Conservation (phyloP, 345 rosid genomes). For the Hirschfeldia incana region DNA sequence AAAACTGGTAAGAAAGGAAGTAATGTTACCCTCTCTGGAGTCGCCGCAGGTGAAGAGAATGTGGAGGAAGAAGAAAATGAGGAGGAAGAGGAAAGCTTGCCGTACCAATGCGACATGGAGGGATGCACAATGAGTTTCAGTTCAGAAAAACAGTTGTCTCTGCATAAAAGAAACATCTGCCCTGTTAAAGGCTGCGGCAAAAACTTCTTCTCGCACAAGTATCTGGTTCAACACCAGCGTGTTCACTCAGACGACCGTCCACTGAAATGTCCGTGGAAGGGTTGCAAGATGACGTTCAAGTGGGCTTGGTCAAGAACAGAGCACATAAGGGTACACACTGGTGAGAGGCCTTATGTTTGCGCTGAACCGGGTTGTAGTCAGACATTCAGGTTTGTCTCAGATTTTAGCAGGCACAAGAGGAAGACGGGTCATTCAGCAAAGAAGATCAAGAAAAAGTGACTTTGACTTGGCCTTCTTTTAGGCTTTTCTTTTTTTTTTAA, state of each 20-base stretch:
- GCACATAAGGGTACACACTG: slow-evolving; percentile 97
- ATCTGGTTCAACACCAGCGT: slow-evolving; percentile 89
- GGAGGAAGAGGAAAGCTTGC: slow-evolving; percentile 45
- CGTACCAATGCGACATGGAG: slow-evolving; percentile 76
- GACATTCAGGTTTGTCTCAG: slow-evolving; percentile 93
- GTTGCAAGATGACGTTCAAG: slow-evolving; percentile 97
- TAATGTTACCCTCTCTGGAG: slow-evolving; percentile 38
- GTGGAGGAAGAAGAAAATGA: slow-evolving; percentile 42
- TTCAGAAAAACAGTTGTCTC: slow-evolving; percentile 63
- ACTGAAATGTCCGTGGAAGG: slow-evolving; percentile 98
- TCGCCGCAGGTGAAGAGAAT: slow-evolving; percentile 37
- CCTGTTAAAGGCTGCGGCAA: slow-evolving; percentile 95
- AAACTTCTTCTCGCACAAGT: slow-evolving; percentile 93
- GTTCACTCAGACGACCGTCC: slow-evolving; percentile 94
- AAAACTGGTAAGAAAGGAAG: slow-evolving; percentile 51
- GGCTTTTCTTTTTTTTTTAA: background rate
- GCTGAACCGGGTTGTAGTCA: slow-evolving; percentile 88
- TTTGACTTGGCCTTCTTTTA: background rate
- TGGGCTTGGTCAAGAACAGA: slow-evolving; percentile 99
- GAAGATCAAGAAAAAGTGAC: slow-evolving; percentile 55
- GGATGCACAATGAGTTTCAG: slow-evolving; percentile 89
- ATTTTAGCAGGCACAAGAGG: slow-evolving; percentile 95
- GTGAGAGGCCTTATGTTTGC: slow-evolving; percentile 88
- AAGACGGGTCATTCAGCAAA: slow-evolving; percentile 89
- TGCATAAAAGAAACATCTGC: slow-evolving; percentile 83